These are phyloP conservation scores for Candida neerlandica DNA, from an alignment of 1,139 yeast species.

Conservation along the genomic window DNA sequence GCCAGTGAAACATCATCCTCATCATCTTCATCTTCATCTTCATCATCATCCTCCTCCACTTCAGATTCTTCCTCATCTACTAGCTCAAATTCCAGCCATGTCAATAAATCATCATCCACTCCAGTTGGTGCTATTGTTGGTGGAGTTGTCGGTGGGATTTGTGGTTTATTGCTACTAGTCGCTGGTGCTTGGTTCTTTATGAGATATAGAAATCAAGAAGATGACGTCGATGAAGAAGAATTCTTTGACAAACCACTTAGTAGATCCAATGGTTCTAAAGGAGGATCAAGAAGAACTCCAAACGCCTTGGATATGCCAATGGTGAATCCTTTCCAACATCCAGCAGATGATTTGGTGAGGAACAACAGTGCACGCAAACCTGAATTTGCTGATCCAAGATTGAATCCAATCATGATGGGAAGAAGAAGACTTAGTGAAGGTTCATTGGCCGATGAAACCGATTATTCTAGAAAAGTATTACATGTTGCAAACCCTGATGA, in stretches of 20 bases:
- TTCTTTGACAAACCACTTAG: slow-evolving; percentile 39
- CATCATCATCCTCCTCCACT: slow-evolving; percentile 4
- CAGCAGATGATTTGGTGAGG: slow-evolving; percentile 42
- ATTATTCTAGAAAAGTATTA: slow-evolving; percentile 70
- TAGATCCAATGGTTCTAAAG: slow-evolving; percentile 27
- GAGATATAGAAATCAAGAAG: slow-evolving; percentile 45
- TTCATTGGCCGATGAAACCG: slow-evolving; percentile 76
- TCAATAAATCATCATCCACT: slow-evolving; percentile 14
- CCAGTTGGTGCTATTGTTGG: slow-evolving; percentile 63
- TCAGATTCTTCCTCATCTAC: slow-evolving; percentile 19
- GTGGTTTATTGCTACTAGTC: slow-evolving; percentile 21
- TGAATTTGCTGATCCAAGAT: slow-evolving; percentile 52
- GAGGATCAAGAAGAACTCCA: slow-evolving; percentile 27
- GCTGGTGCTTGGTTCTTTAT: slow-evolving; percentile 46
- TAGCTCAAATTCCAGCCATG: slow-evolving; percentile 13
- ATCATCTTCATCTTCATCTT: slow-evolving; percentile 25
- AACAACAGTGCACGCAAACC: slow-evolving; percentile 16
- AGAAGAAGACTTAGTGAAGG: slow-evolving; percentile 76
- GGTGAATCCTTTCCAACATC: slow-evolving; percentile 61
- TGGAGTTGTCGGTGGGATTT: slow-evolving; percentile 69
- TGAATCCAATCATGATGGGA: slow-evolving; percentile 71
- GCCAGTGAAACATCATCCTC: slow-evolving; percentile 20
- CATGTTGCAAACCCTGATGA: slow-evolving; percentile 75
- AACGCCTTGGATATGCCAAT: slow-evolving; percentile 48
- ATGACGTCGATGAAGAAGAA: slow-evolving; percentile 53